phyloP scores from a whole-genome alignment of 345 rosid species.

The rapeseed (Brassica napus) region Da-Ae NC_063445.1:745501-746000 shows the following conservation, averaged over 20 bases:
- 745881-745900: slow-evolving; percentile 8
- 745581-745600: background rate
- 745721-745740: background rate
- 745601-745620: slow-evolving; percentile 13
- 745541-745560: too few relatives aligned
- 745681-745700: background rate
- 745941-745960: background rate
- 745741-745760: background rate
- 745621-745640: background rate
- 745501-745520: background rate
- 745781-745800: too few relatives aligned
- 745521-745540: too few relatives aligned
- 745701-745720: slow-evolving; percentile 16
- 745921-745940: background rate
- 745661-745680: slow-evolving; percentile 21
- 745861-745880: slow-evolving; percentile 19
- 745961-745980: slow-evolving; percentile 48
- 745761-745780: slow-evolving; percentile 1
- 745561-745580: too few relatives aligned
- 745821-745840: slow-evolving; percentile 81
- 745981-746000: slow-evolving; percentile 56
- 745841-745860: slow-evolving; percentile 51
- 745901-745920: too few relatives aligned
- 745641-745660: too few relatives aligned
- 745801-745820: slow-evolving; percentile 97